Evolutionary conservation across 768 basidiomycete species (phyloP).

Genomic region (Multifurca ochricompacta): DNA sequence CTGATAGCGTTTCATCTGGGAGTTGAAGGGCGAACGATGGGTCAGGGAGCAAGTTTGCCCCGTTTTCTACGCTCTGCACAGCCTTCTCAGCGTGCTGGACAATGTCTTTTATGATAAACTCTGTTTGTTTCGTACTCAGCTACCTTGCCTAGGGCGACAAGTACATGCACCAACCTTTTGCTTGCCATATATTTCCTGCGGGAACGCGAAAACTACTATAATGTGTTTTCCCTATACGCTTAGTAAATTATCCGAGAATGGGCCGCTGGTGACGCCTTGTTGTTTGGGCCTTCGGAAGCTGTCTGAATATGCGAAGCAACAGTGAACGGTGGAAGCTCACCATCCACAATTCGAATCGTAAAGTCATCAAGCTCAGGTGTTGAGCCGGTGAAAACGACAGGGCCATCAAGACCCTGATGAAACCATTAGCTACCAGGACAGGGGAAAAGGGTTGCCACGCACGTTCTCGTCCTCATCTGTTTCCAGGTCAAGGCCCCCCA

Average conservation of each 20-base stretch:
- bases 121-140: conserved; percentile 45
- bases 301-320: neutral
- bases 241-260: conserved; percentile 49
- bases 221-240: conserved; percentile 63
- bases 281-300: conserved; percentile 43
- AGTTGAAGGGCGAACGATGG: conserved; percentile 74
- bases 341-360: conserved; percentile 68
- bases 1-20: conserved; percentile 61
- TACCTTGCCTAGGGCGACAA: neutral
- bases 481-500: conserved; percentile 76
- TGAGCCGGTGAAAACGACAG: conserved; percentile 61
- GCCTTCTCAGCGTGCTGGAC: conserved; percentile 48
- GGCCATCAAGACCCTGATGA: conserved; percentile 62
- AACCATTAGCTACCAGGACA: neutral
- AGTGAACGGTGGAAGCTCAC: conserved; percentile 32
- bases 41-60: conserved; percentile 49
- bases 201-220: conserved; percentile 56
- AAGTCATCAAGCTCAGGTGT: conserved; percentile 81
- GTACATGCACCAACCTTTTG: conserved; percentile 50
- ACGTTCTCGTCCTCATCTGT: conserved; percentile 72
- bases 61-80: conserved; percentile 48
- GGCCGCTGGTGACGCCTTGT: conserved; percentile 44
- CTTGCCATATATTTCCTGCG: conserved; percentile 71
- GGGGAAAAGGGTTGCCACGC: conserved; percentile 22
- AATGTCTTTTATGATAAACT: conserved; percentile 54